Evolutionary conservation across 2,329 filamentous ascomycete genomes (phyloP), one percentile per base, ranked within the genome.

Genomic region (Trichoderma koningiopsis): DNA sequence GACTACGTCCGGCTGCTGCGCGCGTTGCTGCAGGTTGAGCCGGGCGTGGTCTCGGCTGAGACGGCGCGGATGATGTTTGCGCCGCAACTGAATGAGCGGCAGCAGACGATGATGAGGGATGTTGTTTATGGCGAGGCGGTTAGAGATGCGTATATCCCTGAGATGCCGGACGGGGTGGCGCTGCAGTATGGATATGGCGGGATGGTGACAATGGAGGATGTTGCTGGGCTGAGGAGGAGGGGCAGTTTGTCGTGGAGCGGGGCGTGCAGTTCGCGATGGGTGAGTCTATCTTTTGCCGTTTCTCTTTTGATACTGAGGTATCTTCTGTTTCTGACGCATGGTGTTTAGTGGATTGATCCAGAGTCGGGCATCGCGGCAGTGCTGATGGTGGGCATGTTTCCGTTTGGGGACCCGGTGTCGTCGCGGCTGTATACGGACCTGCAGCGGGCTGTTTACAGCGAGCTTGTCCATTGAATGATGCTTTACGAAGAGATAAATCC

Each of bases 171-270:
- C 0, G 55, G 35, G 0, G 77, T 76, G 57, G 72, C 73, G n/a
- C 68, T 83, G 5, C 78, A 81, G 66, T 76, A 81, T 55, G 80
- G 81, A 1, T 72, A 83, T 10, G 77, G 76, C 4, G 83, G 82
- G 4, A 72, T 81, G 33, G 72, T 84, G 56, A 83, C 81, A 64
- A 67, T 79, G 70, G 76, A 77, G 31, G 79, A 83, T 65, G 74
- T 80, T 8, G 76, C 78, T n/a, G 80, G 79, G 0, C 82, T 81
- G 76, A 75, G 83, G 47, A 77, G 73, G 58, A 80, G 78, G 71
- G 82, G 82, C 0, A 83, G 81, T 40, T 69, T 84, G 68, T 81
- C 78, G 74, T 84, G 83, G 82, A 75, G 75, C n/a, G 83, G 83
- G 40, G 78, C 80, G 70, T 74, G 73, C 27, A 83, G 83, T 68